Evolutionary conservation across 2,329 filamentous ascomycete genomes (phyloP).

Genomic region (Colletotrichum tanaceti): DNA sequence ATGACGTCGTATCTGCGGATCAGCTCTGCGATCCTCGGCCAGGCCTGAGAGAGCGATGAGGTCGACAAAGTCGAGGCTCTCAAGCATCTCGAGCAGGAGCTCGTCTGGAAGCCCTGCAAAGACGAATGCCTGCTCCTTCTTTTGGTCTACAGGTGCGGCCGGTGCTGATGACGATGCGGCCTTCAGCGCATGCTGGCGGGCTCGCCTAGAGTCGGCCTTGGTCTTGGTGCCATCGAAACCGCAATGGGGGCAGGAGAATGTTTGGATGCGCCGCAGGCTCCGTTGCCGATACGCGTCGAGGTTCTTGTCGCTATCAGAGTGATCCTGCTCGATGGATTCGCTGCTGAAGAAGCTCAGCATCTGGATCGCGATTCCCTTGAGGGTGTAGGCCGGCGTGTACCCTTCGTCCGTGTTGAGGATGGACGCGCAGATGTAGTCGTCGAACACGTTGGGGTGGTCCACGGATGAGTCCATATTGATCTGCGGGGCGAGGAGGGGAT

Average conservation of each 20-base stretch:
- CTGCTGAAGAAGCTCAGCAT: slow-evolving; percentile 64
- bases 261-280: slow-evolving; percentile 6
- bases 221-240: slow-evolving; percentile 32
- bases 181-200: slow-evolving; percentile 21
- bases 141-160: slow-evolving; percentile 44
- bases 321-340: slow-evolving; percentile 57
- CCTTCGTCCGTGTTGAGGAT: slow-evolving; percentile 57
- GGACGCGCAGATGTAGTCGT: slow-evolving; percentile 58
- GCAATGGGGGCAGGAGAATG: slow-evolving; percentile 47
- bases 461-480: slow-evolving; percentile 56
- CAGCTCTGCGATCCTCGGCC: slow-evolving; percentile 50
- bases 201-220: slow-evolving; percentile 20
- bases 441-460: slow-evolving; percentile 59
- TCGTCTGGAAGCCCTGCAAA: slow-evolving; percentile 52
- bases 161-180: background rate
- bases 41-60: slow-evolving; percentile 51
- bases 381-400: slow-evolving; percentile 62
- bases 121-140: background rate
- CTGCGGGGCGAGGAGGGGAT: slow-evolving; percentile 54
- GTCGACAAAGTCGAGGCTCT: slow-evolving; percentile 51
- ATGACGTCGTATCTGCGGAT: slow-evolving; percentile 52
- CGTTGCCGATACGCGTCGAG: slow-evolving; percentile 45
- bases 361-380: slow-evolving; percentile 62
- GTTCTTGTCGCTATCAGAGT: slow-evolving; percentile 38
- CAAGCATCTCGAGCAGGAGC: slow-evolving; percentile 51